Base-by-base conservation (phyloP, 2,329 filamentous ascomycete genomes). In the Atkinsonella texensis region DNA sequence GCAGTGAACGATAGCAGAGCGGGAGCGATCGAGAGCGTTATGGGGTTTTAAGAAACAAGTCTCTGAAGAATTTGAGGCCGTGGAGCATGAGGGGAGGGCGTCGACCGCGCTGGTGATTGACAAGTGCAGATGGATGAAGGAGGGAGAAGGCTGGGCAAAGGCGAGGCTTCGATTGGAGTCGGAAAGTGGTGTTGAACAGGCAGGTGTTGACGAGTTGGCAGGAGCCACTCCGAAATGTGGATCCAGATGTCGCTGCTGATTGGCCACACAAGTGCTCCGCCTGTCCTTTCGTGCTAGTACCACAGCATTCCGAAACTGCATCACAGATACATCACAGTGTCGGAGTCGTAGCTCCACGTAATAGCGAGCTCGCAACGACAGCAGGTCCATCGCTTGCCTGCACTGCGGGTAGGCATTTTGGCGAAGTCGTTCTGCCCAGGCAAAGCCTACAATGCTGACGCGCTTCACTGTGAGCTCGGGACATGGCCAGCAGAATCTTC, bases 111-210 rank as follows among this genome's bases (percentile, higher is more conserved):
- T 52, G 50, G 20, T 49, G 35, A 28, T 13, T 20, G 45, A 39
- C 18, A 40, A 43, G 23, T 43, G 51, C 33, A 40, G 40, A 39
- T 43, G 11, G 39, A 40, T 50, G 51, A 50, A 50, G 38, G 39
- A 47, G 46, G 23, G n/a, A 53, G 47, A 50, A n/a, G 33, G 33
- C 46, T 45, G 51, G 47, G 43, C 48, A 41, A 33, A 11, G 48
- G 7, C 28, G 28, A 28, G 28, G 28, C 28, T 49, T 46, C 20
- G n/a, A 15, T 50, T 47, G 6, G 31, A 47, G 31, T 15, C 32
- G 38, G 38, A 49, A 50, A 53, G 51, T 50, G 48, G 51, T 48
- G 47, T 46, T 23, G 42, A 15, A 15, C 49, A 33, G 48, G 47
- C 38, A 23, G 23, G 35, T 15, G 12, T 38, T 38, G 12, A 15